Conservation (phyloP, 2,329 filamentous ascomycete species). For the Plenodomus tracheiphilus region DNA sequence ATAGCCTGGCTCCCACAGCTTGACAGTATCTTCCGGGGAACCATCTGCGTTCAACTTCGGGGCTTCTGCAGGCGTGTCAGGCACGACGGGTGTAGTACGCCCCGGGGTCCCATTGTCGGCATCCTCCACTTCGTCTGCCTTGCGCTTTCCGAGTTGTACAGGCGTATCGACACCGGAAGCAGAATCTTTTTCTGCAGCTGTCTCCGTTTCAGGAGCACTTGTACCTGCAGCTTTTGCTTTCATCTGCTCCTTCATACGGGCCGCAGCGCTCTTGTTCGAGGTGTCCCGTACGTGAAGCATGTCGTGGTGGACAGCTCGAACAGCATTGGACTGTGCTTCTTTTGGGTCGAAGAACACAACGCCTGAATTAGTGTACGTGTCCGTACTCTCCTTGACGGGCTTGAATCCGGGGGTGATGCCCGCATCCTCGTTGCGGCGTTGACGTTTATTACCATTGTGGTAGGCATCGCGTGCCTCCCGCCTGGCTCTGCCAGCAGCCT, state of each 20-base stretch:
- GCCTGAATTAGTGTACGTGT: conserved; percentile 39
- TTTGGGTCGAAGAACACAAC: conserved; percentile 43
- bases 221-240: conserved; percentile 52
- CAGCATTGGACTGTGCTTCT: conserved; percentile 42
- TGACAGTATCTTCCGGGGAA: conserved; percentile 76
- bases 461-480: conserved; percentile 55
- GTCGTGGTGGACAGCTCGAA: conserved; percentile 72
- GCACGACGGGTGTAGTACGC: conserved; percentile 58
- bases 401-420: conserved; percentile 31
- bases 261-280: conserved; percentile 93
- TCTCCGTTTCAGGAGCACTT: conserved; percentile 29
- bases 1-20: conserved; percentile 94
- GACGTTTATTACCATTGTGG: conserved; percentile 35
- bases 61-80: conserved; percentile 47
- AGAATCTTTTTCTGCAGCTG: conserved; percentile 20
- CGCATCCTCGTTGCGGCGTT: conserved; percentile 36
- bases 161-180: conserved; percentile 43
- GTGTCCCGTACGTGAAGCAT: conserved; percentile 78
- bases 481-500: conserved; percentile 70
- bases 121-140: conserved; percentile 70
- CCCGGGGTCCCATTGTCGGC: conserved; percentile 63
- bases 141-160: conserved; percentile 72
- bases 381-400: conserved; percentile 41
- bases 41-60: conserved; percentile 54
- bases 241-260: conserved; percentile 74